Percentiles rank a stretch among this genome's conserved stretches.
Evolutionary conservation across 352 stramenopile species (phyloP).

Genomic region (Pythium aquatile): DNA sequence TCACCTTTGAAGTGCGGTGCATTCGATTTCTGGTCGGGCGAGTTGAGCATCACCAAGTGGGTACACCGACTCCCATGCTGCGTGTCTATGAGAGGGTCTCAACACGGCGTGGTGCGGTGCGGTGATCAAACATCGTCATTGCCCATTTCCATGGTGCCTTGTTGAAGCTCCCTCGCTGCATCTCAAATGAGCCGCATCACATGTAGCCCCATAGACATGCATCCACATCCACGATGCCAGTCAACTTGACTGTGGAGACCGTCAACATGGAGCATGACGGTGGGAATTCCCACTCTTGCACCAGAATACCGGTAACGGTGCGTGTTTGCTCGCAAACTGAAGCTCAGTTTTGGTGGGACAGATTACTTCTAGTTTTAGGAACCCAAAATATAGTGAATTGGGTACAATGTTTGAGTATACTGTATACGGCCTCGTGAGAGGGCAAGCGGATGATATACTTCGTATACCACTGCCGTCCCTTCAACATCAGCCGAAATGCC

Average conservation of each 20-base stretch:
- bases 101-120: neutral
- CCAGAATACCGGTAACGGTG: conserved; percentile 6
- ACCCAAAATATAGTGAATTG: neutral
- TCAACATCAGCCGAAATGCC: conserved; percentile 13
- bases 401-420: neutral
- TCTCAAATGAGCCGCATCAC: neutral
- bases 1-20: neutral
- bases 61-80: neutral
- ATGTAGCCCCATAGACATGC: neutral
- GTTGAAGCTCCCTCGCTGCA: neutral
- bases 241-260: neutral
- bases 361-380: neutral
- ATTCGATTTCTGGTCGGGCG: neutral
- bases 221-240: neutral
- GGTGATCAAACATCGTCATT: neutral
- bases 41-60: neutral
- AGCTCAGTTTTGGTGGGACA: neutral
- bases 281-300: neutral
- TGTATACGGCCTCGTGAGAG: neutral
- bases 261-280: neutral
- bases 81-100: neutral
- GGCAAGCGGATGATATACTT: neutral
- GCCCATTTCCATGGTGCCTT: neutral
- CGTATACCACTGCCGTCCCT: conserved; percentile 4
- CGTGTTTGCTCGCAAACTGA: conserved; percentile 2